Conservation (phyloP, 1,284 basidiomycete genomes). For the Waitea zeae region DNA sequence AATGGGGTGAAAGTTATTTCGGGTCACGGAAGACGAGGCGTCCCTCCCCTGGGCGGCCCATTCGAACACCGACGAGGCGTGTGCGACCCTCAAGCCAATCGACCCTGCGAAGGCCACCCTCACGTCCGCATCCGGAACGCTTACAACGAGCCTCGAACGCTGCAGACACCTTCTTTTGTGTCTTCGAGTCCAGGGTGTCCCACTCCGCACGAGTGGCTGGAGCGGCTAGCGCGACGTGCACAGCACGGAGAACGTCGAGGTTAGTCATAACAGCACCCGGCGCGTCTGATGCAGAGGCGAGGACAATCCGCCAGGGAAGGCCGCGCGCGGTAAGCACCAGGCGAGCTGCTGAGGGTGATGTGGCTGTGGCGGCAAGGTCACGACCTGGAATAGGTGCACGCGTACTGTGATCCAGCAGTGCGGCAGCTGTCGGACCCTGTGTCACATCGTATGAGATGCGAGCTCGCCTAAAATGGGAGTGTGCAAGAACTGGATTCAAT, state of each 20-base stretch:
- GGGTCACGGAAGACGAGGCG: conserved; percentile 28
- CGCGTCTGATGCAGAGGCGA: conserved; percentile 15
- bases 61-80: conserved; percentile 40
- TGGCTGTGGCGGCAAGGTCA: conserved; percentile 44
- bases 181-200: conserved; percentile 33
- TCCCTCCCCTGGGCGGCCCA: conserved; percentile 27
- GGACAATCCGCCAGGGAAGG: conserved; percentile 43
- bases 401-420: conserved; percentile 36
- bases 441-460: conserved; percentile 44
- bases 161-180: conserved; percentile 33
- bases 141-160: conserved; percentile 47
- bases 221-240: conserved; percentile 34
- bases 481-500: conserved; percentile 46
- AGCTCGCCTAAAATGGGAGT: conserved; percentile 30
- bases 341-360: conserved; percentile 34
- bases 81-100: conserved; percentile 52
- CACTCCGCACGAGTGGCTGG: conserved; percentile 49
- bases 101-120: conserved; percentile 41
- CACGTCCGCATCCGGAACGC: conserved; percentile 46
- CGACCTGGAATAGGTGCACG: conserved; percentile 34
- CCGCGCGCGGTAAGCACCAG: conserved; percentile 36
- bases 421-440: conserved; percentile 36
- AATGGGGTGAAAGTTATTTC: no score
- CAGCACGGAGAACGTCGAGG: conserved; percentile 40
- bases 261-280: conserved; percentile 28